These are phyloP conservation scores for Oehlia diaphana DNA, from an alignment of 192 early-diverging fungal species.

Conservation along the genomic window DNA sequence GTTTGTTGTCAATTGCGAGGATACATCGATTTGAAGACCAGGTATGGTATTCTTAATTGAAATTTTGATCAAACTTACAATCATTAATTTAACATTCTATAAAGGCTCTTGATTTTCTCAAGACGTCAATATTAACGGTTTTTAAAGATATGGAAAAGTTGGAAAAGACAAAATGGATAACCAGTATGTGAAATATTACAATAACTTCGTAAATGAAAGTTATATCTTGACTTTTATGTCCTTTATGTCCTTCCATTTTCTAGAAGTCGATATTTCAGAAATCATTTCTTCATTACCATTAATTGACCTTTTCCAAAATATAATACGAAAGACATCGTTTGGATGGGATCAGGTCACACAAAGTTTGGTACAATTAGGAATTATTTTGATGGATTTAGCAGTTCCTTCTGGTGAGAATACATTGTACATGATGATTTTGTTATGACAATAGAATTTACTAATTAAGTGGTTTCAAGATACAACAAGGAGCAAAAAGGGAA, in stretches of 20 bases:
- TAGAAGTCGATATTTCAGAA: slow-evolving; percentile 29
- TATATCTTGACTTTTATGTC: not conserved
- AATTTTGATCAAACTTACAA: not conserved
- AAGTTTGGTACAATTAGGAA: slow-evolving; percentile 49
- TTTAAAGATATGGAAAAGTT: slow-evolving; percentile 53
- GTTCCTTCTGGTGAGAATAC: slow-evolving; percentile 23
- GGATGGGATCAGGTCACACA: slow-evolving; percentile 59
- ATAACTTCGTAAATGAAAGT: not conserved
- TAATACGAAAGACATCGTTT: slow-evolving; percentile 48
- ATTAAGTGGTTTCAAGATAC: slow-evolving; percentile 6
- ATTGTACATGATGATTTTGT: not conserved
- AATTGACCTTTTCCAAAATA: slow-evolving; percentile 37
- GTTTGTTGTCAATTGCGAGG: slow-evolving; percentile 65
- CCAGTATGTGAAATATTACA: slow-evolving; percentile 20
- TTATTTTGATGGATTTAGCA: slow-evolving; percentile 51
- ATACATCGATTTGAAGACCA: slow-evolving; percentile 70
- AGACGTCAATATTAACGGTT: slow-evolving; percentile 41
- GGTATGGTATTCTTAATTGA: slow-evolving; percentile 34
- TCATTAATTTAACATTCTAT: not conserved
- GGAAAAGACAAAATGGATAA: slow-evolving; percentile 45
- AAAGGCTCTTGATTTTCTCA: slow-evolving; percentile 50
- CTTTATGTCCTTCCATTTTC: not conserved
- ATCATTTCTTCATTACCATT: slow-evolving; percentile 27
- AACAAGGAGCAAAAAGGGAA: slow-evolving; percentile 8
- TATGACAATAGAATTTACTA: not conserved